Evolutionary conservation across 179 eudicot genomes (phyloP).

Genomic region (Actinidia arguta): DNA sequence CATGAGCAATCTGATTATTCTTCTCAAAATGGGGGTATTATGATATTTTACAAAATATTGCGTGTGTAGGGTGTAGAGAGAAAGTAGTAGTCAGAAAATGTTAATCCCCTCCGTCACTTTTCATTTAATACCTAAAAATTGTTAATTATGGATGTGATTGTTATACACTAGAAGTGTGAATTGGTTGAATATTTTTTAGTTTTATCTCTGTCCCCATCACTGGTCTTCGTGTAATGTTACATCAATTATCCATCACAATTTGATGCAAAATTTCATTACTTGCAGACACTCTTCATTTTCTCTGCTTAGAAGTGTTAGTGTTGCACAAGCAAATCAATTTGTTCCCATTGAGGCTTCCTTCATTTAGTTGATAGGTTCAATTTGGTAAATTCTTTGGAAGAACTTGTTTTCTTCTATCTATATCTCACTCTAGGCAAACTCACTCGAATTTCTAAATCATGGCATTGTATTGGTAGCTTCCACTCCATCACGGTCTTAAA

Average conservation of each 20-base stretch:
- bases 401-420: not conserved
- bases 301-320: not conserved
- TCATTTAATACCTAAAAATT: not conserved
- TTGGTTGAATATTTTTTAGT: not conserved
- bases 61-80: too few relatives aligned
- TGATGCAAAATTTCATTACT: too few relatives aligned
- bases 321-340: not conserved
- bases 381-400: not conserved
- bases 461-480: not conserved
- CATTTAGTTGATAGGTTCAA: not conserved
- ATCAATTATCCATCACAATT: not conserved
- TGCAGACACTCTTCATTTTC: too few relatives aligned
- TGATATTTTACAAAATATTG: too few relatives aligned
- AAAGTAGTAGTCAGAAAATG: not conserved
- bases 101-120: not conserved
- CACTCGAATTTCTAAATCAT: not conserved
- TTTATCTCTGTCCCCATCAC: not conserved
- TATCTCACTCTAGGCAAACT: not conserved
- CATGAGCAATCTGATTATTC: slow-evolving; percentile 6
- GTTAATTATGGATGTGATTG: too few relatives aligned
- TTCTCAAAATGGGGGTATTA: not conserved
- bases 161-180: not conserved
- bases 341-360: not conserved
- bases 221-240: too few relatives aligned
- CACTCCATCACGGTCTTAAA: not conserved